Percentiles rank a stretch among this genome's conserved stretches.
Conservation (phyloP, 768 basidiomycete genomes). For the Termitomyces sp. region DNA sequence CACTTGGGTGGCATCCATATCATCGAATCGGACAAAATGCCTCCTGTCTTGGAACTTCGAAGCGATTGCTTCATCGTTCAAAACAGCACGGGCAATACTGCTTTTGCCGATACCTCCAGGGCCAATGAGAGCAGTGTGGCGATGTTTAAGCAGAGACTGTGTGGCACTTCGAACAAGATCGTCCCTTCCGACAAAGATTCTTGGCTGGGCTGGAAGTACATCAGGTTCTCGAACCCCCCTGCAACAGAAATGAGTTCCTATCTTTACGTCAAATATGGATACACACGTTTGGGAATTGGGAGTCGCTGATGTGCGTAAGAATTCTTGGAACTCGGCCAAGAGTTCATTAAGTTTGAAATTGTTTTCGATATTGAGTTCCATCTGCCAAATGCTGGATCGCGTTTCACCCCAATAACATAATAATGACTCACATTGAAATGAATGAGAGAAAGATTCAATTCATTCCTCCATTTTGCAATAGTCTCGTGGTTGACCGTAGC, state of each 20-base stretch:
- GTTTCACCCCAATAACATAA: background rate
- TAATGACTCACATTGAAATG: slow-evolving; percentile 5
- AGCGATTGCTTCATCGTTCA: background rate
- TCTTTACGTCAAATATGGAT: too few species aligned
- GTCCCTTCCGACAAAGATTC: slow-evolving; percentile 3
- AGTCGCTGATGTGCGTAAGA: background rate
- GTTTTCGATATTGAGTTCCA: slow-evolving; percentile 7
- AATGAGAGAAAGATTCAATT: background rate
- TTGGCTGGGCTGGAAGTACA: background rate
- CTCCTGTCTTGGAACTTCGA: background rate
- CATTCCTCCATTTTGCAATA: slow-evolving; percentile 5
- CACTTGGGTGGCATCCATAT: background rate
- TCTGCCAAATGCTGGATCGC: background rate
- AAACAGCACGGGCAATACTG: background rate
- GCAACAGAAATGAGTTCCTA: background rate
- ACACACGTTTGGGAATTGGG: background rate
- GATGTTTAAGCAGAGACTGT: too few species aligned
- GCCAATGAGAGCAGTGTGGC: slow-evolving; percentile 2
- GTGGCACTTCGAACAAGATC: background rate
- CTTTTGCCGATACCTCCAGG: slow-evolving; percentile 1
- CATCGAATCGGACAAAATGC: background rate
- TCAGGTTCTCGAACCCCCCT: background rate
- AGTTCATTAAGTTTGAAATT: slow-evolving; percentile 12
- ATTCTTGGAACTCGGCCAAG: slow-evolving; percentile 3
- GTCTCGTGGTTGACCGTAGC: slow-evolving; percentile 7